Percentiles rank a stretch among this genome's conserved stretches.
Conservation (phyloP, 352 stramenopile species). For the Paralagenidium karlingii region DNA sequence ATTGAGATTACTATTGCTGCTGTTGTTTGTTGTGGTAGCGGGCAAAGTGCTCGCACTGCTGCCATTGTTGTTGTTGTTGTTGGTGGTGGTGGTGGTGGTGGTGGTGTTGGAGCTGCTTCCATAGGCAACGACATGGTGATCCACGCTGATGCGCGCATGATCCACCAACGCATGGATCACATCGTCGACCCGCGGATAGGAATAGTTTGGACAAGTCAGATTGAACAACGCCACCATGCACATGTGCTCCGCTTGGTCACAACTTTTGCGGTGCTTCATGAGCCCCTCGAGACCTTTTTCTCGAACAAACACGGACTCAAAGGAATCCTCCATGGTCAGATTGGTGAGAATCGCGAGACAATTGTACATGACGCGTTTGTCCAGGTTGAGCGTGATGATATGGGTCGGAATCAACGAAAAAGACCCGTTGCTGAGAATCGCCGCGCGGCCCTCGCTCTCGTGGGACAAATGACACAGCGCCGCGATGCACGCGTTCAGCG, state of each 20-base stretch:
- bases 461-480: conserved; percentile 39
- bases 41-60: too few relatives aligned
- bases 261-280: conserved; percentile 29
- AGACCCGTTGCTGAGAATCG: conserved; percentile 39
- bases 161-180: conserved; percentile 48
- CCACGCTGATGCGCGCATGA: too few relatives aligned
- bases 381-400: conserved; percentile 8
- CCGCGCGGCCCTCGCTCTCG: conserved; percentile 17
- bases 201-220: conserved; percentile 44
- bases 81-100: too few relatives aligned
- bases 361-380: too few relatives aligned
- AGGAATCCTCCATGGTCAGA: conserved; percentile 57
- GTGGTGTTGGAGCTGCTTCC: too few relatives aligned
- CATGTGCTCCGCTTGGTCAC: conserved; percentile 17
- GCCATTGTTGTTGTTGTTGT: too few relatives aligned
- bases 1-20: too few relatives aligned
- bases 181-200: conserved; percentile 52
- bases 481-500: conserved; percentile 31
- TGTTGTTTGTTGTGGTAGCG: too few relatives aligned
- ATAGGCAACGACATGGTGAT: too few relatives aligned
- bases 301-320: conserved; percentile 51
- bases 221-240: conserved; percentile 52
- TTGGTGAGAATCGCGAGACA: conserved; percentile 48
- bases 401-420: conserved; percentile 25
- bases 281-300: conserved; percentile 58